Evolutionary conservation across 768 basidiomycete species (phyloP).

Genomic region (Imleria badia): DNA sequence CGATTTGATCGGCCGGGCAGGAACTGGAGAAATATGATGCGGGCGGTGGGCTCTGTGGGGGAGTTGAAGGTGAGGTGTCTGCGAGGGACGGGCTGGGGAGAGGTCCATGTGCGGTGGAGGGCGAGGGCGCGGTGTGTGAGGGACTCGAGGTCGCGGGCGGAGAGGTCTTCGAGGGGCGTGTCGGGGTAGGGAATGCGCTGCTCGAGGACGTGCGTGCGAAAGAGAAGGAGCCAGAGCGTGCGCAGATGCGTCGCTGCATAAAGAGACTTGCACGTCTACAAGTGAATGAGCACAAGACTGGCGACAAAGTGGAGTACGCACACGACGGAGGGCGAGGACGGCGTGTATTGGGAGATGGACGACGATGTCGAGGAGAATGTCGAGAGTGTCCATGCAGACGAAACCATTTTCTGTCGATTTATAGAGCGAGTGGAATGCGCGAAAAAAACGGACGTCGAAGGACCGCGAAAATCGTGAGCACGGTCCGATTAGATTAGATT

Average conservation of each 20-base stretch:
- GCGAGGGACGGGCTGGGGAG: slow-evolving; percentile 35
- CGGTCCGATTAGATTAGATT: slow-evolving; percentile 24
- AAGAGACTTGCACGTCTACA: slow-evolving; percentile 49
- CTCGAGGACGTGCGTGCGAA: slow-evolving; percentile 42
- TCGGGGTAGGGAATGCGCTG: slow-evolving; percentile 48
- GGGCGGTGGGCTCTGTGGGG: slow-evolving; percentile 26
- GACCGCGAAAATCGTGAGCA: slow-evolving; percentile 26
- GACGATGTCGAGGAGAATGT: slow-evolving; percentile 48
- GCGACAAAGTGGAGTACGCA: slow-evolving; percentile 20
- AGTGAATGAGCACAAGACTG: neutral
- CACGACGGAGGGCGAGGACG: slow-evolving; percentile 48
- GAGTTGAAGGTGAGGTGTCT: slow-evolving; percentile 27
- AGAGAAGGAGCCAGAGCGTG: slow-evolving; percentile 48
- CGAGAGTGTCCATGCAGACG: slow-evolving; percentile 30
- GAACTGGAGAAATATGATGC: slow-evolving; percentile 47
- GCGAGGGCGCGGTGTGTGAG: slow-evolving; percentile 39
- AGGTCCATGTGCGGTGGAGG: slow-evolving; percentile 52
- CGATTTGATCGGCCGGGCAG: slow-evolving; percentile 41
- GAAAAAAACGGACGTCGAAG: slow-evolving; percentile 22
- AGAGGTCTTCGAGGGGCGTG: slow-evolving; percentile 36
- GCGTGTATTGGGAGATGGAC: slow-evolving; percentile 39
- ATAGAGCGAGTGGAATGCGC: slow-evolving; percentile 4
- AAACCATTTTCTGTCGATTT: neutral
- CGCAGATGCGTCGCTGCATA: slow-evolving; percentile 43
- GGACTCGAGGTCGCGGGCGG: slow-evolving; percentile 45